Conservation (phyloP, 768 basidiomycete genomes). For the Pleurotus citrinopileatus region DNA sequence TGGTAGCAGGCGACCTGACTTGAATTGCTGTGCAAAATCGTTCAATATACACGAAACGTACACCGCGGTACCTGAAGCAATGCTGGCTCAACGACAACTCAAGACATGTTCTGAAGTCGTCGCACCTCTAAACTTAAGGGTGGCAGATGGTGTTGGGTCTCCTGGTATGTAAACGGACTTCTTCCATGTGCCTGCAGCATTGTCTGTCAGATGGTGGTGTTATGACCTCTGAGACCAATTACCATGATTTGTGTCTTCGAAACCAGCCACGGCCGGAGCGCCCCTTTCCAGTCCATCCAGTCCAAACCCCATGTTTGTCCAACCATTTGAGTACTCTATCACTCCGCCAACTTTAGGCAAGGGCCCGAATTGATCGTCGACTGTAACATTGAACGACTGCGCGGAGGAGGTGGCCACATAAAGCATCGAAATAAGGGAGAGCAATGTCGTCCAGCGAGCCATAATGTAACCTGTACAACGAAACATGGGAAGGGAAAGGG, state of each 20-base stretch:
- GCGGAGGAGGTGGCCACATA: neutral
- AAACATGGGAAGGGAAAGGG: no score
- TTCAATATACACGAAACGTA: neutral
- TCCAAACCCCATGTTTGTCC: neutral
- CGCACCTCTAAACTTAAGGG: neutral
- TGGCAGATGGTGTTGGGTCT: neutral
- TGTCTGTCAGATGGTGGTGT: neutral
- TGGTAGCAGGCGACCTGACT: neutral
- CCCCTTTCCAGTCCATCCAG: no score
- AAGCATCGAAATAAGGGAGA: neutral
- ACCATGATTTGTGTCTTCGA: neutral
- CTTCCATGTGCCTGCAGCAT: neutral
- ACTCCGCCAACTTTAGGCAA: neutral
- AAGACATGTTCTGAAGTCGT: neutral
- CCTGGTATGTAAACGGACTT: neutral
- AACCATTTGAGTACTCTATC: neutral
- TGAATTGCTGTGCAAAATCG: neutral
- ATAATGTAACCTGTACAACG: no score
- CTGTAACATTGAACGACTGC: neutral
- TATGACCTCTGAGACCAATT: neutral
- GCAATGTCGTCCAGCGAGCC: no score
- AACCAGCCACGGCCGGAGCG: neutral
- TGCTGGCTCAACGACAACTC: neutral
- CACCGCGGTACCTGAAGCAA: neutral
- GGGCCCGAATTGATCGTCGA: neutral